phyloP scores from a whole-genome alignment of 192 early-diverging fungal genomes.

The Funneliformis mosseae region DNA sequence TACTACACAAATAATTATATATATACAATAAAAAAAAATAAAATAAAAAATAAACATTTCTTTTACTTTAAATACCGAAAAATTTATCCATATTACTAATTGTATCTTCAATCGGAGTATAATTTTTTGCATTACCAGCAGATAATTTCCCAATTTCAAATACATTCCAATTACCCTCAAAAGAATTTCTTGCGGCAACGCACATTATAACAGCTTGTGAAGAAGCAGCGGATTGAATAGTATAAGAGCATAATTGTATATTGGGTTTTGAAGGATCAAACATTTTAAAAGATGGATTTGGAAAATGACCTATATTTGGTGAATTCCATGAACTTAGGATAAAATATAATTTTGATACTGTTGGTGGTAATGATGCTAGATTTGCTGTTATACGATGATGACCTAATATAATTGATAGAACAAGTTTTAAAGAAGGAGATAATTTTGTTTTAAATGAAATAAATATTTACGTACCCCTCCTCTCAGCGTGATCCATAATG shows the following conservation, averaged over 20 bases:
- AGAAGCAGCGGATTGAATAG: background rate
- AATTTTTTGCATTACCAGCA: conserved; percentile 36
- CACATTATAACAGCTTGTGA: conserved; percentile 37
- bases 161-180: conserved; percentile 23
- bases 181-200: background rate
- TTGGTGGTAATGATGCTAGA: conserved; percentile 7
- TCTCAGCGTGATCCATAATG: conserved; percentile 23
- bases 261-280: conserved; percentile 25
- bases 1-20: no score
- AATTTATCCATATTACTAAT: conserved; percentile 9
- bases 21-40: no score
- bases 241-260: conserved; percentile 29
- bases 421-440: background rate
- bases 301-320: conserved; percentile 30
- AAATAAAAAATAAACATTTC: background rate
- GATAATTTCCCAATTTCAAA: conserved; percentile 26
- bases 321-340: conserved; percentile 29
- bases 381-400: conserved; percentile 32
- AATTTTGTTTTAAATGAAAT: background rate
- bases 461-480: conserved; percentile 19
- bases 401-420: background rate
- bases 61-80: background rate
- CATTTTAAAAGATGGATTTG: conserved; percentile 30
- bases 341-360: conserved; percentile 36
- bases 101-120: conserved; percentile 17